Evolutionary conservation across 1,284 basidiomycete genomes (phyloP).

Genomic region (Ganoderma sinense): DNA sequence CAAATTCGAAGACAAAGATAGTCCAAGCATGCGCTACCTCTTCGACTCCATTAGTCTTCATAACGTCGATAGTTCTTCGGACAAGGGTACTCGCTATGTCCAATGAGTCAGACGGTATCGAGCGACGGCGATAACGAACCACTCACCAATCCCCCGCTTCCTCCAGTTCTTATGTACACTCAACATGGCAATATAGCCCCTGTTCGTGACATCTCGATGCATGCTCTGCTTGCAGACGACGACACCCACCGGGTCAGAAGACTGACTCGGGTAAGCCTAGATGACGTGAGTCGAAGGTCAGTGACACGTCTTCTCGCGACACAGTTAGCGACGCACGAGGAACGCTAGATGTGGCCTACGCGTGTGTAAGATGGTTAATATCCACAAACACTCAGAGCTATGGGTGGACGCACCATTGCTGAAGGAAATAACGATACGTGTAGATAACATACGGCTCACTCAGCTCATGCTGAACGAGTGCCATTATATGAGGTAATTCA

Average conservation of each 20-base stretch:
- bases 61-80: slow-evolving; percentile 78
- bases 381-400: not conserved
- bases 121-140: slow-evolving; percentile 5
- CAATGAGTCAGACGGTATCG: slow-evolving; percentile 13
- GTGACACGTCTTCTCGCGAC: not conserved
- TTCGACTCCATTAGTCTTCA: slow-evolving; percentile 83
- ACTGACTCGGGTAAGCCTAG: slow-evolving; percentile 67
- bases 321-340: slow-evolving; percentile 63
- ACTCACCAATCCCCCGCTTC: slow-evolving; percentile 90
- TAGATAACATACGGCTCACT: slow-evolving; percentile 97
- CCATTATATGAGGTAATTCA: slow-evolving; percentile 84
- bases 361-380: slow-evolving; percentile 16
- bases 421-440: slow-evolving; percentile 93
- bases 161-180: slow-evolving; percentile 84
- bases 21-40: slow-evolving; percentile 62
- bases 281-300: slow-evolving; percentile 10
- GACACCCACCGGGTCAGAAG: slow-evolving; percentile 79
- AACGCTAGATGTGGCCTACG: slow-evolving; percentile 93
- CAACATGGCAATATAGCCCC: slow-evolving; percentile 99
- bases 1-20: not conserved
- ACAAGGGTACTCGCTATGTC: slow-evolving; percentile 79
- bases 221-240: slow-evolving; percentile 96
- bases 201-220: slow-evolving; percentile 79
- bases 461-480: slow-evolving; percentile 89
- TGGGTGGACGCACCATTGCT: slow-evolving; percentile 78